Evolutionary conservation across 164 flowering plant genomes (phyloP).

Genomic region (Saururus chinensis): DNA sequence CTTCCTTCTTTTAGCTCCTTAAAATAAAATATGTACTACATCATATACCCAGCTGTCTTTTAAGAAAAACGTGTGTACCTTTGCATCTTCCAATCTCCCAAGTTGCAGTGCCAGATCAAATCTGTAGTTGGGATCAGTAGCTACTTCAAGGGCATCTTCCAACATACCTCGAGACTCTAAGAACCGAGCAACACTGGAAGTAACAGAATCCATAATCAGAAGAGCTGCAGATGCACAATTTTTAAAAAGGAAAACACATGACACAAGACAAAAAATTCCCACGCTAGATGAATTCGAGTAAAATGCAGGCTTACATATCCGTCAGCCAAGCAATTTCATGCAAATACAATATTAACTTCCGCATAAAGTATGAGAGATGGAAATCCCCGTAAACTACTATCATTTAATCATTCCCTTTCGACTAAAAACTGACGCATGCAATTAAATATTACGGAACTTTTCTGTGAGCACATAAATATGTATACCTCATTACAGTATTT

Average conservation of each 20-base stretch:
- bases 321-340: too few species aligned
- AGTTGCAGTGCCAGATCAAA: slow-evolving; percentile 94
- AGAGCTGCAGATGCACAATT: not conserved
- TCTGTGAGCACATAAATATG: too few species aligned
- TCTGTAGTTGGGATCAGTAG: slow-evolving; percentile 93
- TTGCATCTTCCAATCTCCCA: slow-evolving; percentile 76
- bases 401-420: too few species aligned
- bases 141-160: slow-evolving; percentile 94
- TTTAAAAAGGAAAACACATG: not conserved
- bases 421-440: too few species aligned
- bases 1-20: not conserved
- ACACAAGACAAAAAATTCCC: not conserved
- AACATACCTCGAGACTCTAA: slow-evolving; percentile 95
- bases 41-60: not conserved
- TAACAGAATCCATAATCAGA: not conserved
- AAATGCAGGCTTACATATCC: too few species aligned
- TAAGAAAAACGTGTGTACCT: slow-evolving; percentile 27
- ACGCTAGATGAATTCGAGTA: too few species aligned
- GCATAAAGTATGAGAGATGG: too few species aligned
- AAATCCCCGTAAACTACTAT: too few species aligned
- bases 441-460: too few species aligned
- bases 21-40: not conserved
- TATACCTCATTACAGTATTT: too few species aligned
- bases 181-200: slow-evolving; percentile 77
- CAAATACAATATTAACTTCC: too few species aligned